A percentile compares a stretch with the other conserved stretches of the same genome.
Evolutionary conservation across 2,329 filamentous ascomycete species (phyloP).

Genomic region (Penicillium sp.): DNA sequence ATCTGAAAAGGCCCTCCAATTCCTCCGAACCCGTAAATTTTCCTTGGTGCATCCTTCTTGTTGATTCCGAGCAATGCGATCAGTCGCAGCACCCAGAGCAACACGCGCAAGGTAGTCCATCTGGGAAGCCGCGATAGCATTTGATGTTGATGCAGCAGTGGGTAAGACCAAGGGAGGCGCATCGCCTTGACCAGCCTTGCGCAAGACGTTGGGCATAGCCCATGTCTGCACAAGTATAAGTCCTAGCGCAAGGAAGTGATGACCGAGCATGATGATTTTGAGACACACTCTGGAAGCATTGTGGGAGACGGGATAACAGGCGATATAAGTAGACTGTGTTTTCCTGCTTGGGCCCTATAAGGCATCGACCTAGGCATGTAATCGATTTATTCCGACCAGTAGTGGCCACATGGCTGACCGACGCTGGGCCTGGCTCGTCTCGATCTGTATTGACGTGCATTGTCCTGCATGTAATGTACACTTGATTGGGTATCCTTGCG

Average conservation of each 20-base stretch:
- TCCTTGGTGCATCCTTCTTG: constrained; percentile 11
- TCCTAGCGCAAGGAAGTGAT: background rate
- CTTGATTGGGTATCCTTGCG: background rate
- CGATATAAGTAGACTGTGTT: background rate
- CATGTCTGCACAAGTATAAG: constrained; percentile 9
- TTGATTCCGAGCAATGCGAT: constrained; percentile 7
- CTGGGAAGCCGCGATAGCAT: constrained; percentile 1
- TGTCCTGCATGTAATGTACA: background rate
- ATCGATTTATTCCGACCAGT: background rate
- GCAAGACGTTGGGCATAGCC: constrained; percentile 12
- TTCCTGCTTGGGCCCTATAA: too few species aligned
- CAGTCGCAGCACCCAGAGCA: constrained; percentile 12
- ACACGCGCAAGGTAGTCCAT: constrained; percentile 13
- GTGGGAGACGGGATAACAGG: background rate
- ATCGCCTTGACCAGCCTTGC: background rate
- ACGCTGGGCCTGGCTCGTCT: background rate
- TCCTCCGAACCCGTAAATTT: constrained; percentile 23
- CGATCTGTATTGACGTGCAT: background rate
- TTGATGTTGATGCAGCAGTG: constrained; percentile 3
- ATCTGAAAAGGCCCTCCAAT: constrained; percentile 33
- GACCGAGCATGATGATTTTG: background rate
- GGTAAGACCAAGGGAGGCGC: constrained; percentile 5
- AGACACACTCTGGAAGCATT: background rate
- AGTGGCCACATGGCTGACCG: background rate
- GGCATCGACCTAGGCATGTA: background rate